Evolutionary conservation across 306 rosid species (phyloP), one percentile per base, ranked within the genome.

Genomic region (Herpetospermum pedunculosum): DNA sequence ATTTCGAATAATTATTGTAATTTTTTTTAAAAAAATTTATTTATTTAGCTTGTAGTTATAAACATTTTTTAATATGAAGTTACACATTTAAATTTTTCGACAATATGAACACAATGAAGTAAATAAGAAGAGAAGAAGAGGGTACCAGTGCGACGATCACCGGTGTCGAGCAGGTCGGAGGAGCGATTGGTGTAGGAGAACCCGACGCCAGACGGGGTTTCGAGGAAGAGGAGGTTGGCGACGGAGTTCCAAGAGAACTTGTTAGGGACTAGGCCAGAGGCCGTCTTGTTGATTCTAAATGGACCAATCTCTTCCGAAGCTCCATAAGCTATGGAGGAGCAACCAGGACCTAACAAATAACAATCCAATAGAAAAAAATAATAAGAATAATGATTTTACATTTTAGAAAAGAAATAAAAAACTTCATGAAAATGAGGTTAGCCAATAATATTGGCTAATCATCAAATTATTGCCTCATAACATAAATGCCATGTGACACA

Each of bases 271-370:
- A 94, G 81, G 11, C 98, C 98, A 3, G 92, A 84, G 62, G 95
- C 84, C 2, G 80, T 87, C 80, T 71, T 94, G 63, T 94, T 91
- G 60, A 94, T 78, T 72, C 97, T 89, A 35, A 94, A 94, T 18
- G 98, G 98, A 0, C 98, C 98, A 16, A 94, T 88, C 73, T 91
- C 98, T 64, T 94, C 98, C 0, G 98, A 94, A 32, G 98, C 98
- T 60, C 98, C 98, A 70, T 94, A 94, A 28, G 98, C 98, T 82
- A 94, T 96, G 12, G 98, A 94, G 15, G 98, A 94, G 83, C 98
- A 94, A 67, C 98, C 98, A 4, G 98, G 98, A 53, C 98, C 98
- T 92, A 46, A 2, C 18, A 34, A 35, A 1, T 48, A 8, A 1
- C 14, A 58, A 13, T n/a, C 49, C 21, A 21, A 37, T 8, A 4